phyloP scores from a whole-genome alignment of 257 asterid genomes.

The Solanum tarapatanum region DNA sequence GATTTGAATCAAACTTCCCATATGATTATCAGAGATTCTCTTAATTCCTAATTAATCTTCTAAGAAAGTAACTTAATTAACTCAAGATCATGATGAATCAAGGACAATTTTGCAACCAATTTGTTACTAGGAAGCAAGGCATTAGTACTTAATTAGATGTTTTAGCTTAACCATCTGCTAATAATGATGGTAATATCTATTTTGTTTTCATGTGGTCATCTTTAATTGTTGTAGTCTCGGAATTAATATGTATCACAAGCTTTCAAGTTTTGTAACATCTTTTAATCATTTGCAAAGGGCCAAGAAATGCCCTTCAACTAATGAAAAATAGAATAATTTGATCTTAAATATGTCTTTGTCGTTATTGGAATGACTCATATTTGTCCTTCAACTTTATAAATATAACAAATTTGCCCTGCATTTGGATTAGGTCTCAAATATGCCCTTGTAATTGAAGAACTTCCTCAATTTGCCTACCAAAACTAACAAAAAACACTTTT shows the following conservation, averaged over 20 bases:
- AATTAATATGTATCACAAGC: not conserved
- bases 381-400: not conserved
- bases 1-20: constrained; percentile 25
- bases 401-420: not conserved
- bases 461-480: not conserved
- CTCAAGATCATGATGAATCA: not conserved
- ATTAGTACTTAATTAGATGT: not conserved
- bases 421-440: not conserved
- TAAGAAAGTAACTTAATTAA: not conserved
- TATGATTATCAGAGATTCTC: constrained; percentile 20
- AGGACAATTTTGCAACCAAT: not conserved
- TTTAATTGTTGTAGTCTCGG: not conserved
- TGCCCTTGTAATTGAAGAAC: not conserved
- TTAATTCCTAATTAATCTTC: not conserved
- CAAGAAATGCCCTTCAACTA: not conserved
- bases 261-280: not conserved
- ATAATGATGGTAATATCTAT: not conserved
- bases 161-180: not conserved
- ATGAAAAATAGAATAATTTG: not conserved
- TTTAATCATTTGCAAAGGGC: not conserved
- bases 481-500: not conserved
- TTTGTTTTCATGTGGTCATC: not conserved
- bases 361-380: not conserved
- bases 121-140: not conserved
- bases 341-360: not conserved